Conservation (phyloP, 495 filamentous ascomycete species). For the Aspergillus affinis region DNA sequence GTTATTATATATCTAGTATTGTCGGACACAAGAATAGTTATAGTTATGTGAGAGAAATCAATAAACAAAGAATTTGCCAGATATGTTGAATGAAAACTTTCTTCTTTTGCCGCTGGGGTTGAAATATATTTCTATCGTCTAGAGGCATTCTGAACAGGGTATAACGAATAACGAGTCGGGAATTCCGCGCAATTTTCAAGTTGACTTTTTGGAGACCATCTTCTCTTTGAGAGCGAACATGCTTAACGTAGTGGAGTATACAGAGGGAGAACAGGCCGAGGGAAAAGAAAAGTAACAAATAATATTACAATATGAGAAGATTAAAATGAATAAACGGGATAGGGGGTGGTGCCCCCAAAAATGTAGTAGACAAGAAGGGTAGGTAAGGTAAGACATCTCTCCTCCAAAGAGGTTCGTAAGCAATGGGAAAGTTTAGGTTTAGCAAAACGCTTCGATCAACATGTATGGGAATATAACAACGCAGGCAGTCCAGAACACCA, state of each 20-base stretch:
- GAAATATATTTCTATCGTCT: too few species aligned
- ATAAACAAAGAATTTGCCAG: too few species aligned
- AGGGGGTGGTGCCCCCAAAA: not conserved
- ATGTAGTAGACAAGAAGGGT: not conserved
- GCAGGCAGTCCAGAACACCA: slow-evolving; percentile 84
- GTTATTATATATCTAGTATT: too few species aligned
- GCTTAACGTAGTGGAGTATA: not conserved
- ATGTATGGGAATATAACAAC: slow-evolving; percentile 88
- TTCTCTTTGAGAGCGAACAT: not conserved
- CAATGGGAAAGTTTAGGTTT: slow-evolving; percentile 9
- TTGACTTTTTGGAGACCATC: not conserved
- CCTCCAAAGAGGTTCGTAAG: slow-evolving; percentile 1
- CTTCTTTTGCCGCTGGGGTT: too few species aligned
- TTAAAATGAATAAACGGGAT: not conserved
- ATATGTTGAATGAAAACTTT: too few species aligned
- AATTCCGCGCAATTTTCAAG: not conserved
- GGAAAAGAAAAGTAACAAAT: not conserved
- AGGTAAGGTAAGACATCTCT: not conserved
- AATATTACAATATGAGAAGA: slow-evolving; percentile 10
- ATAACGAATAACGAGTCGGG: not conserved
- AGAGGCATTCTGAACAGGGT: not conserved
- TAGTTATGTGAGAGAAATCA: not conserved
- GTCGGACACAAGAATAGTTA: not conserved
- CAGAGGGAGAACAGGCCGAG: not conserved
- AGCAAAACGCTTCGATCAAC: slow-evolving; percentile 36